phyloP scores from a whole-genome alignment of 257 asterid species.

The Ajuga chamaepitys region DNA sequence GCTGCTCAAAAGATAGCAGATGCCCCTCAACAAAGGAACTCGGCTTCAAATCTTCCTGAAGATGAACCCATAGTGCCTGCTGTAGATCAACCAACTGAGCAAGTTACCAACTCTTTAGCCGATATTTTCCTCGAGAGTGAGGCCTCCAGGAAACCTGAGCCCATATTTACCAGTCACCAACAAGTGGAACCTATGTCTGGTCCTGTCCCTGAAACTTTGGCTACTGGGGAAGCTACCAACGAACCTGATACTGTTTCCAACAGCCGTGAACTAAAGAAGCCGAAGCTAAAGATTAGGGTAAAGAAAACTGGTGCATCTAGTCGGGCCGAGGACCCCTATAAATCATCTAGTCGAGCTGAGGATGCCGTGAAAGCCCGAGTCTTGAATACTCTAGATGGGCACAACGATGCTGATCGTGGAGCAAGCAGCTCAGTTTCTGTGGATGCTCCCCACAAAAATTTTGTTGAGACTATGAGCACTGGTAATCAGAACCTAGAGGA shows the following conservation, averaged over 20 bases:
- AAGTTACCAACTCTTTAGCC: constrained; percentile 13
- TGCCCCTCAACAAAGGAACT: constrained; percentile 25
- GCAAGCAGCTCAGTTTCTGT: constrained; percentile 87
- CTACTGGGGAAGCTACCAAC: constrained; percentile 30
- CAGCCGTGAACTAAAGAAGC: constrained; percentile 58
- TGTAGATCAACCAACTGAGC: constrained; percentile 27
- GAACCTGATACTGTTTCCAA: constrained; percentile 53
- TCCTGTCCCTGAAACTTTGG: constrained; percentile 21
- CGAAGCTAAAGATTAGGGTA: constrained; percentile 71
- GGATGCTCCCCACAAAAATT: constrained; percentile 61
- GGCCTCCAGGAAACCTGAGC: constrained; percentile 25
- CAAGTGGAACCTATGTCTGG: constrained; percentile 20
- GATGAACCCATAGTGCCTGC: constrained; percentile 10
- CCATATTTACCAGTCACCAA: constrained; percentile 6
- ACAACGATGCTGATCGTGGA: constrained; percentile 54
- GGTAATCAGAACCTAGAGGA: constrained; percentile 72
- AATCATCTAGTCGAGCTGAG: constrained; percentile 44
- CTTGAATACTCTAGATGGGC: constrained; percentile 39
- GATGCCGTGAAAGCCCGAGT: constrained; percentile 30
- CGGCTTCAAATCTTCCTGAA: constrained; percentile 20
- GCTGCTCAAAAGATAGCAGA: constrained; percentile 25
- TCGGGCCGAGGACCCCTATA: constrained; percentile 49
- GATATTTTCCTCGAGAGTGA: constrained; percentile 18
- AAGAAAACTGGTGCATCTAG: constrained; percentile 63
- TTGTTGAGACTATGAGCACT: constrained; percentile 45